Evolutionary conservation across 352 stramenopile species (phyloP).

Genomic region (Peronospora tabacina): DNA sequence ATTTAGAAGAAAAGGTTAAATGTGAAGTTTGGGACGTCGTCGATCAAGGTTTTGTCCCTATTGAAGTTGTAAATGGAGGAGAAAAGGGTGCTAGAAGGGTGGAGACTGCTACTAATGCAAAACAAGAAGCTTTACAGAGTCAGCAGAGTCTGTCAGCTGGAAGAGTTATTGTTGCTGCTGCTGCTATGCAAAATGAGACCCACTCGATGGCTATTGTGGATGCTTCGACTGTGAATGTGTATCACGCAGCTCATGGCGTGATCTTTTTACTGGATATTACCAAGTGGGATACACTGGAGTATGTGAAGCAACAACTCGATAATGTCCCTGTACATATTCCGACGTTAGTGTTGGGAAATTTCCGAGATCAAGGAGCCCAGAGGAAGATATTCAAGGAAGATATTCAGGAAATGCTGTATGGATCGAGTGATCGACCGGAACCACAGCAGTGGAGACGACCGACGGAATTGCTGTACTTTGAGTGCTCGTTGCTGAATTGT

Average conservation of each 20-base stretch:
- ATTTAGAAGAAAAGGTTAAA: constrained; percentile 77
- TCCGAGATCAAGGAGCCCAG: constrained; percentile 53
- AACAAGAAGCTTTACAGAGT: constrained; percentile 21
- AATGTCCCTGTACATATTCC: constrained; percentile 68
- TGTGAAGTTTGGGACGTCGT: constrained; percentile 91
- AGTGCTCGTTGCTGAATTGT: constrained; percentile 78
- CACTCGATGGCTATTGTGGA: constrained; percentile 71
- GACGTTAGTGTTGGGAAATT: constrained; percentile 78
- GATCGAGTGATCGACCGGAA: constrained; percentile 26
- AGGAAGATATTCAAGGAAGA: constrained; percentile 84
- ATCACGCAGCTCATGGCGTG: constrained; percentile 80
- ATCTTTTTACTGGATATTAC: constrained; percentile 86
- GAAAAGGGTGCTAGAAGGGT: neutral
- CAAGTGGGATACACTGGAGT: constrained; percentile 74
- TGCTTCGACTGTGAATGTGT: constrained; percentile 83
- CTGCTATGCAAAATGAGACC: constrained; percentile 27
- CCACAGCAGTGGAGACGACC: constrained; percentile 39
- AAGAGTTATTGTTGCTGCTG: constrained; percentile 16
- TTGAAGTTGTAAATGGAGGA: constrained; percentile 1
- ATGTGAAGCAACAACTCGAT: constrained; percentile 64
- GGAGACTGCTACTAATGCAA: neutral
- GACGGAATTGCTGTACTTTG: constrained; percentile 71
- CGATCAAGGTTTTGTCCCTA: constrained; percentile 53
- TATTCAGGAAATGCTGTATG: constrained; percentile 69
- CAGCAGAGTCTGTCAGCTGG: constrained; percentile 16